These are phyloP conservation scores for Pythium sukuiense DNA, from an alignment of 352 stramenopile genomes.

Conservation along the genomic window DNA sequence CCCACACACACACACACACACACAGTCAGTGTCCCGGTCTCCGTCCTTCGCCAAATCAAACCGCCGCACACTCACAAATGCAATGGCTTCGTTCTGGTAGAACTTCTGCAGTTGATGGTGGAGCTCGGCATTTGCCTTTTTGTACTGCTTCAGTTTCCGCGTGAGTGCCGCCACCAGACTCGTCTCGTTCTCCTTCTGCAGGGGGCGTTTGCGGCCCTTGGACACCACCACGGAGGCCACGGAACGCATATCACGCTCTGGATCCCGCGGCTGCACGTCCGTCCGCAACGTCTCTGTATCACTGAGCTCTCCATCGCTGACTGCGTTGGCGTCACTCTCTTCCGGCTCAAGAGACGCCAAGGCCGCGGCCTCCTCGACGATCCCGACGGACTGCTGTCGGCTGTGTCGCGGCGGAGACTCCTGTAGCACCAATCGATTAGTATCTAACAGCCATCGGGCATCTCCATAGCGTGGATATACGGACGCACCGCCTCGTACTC, in stretches of 20 bases:
- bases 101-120: slow-evolving; percentile 50
- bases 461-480: neutral
- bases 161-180: slow-evolving; percentile 26
- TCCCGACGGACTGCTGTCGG: neutral
- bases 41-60: neutral
- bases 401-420: slow-evolving; percentile 19
- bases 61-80: slow-evolving; percentile 32
- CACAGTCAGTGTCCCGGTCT: neutral
- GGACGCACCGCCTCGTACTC: slow-evolving; percentile 32
- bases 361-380: neutral
- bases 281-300: neutral
- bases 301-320: neutral
- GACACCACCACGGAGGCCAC: slow-evolving; percentile 1
- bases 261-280: neutral
- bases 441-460: neutral
- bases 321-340: neutral
- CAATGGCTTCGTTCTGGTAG: slow-evolving; percentile 46
- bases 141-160: slow-evolving; percentile 43
- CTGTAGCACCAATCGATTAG: neutral
- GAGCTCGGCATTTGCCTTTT: slow-evolving; percentile 48
- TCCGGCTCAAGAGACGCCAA: neutral
- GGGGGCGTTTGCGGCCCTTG: slow-evolving; percentile 9
- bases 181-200: slow-evolving; percentile 4
- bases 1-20: neutral
- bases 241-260: neutral